phyloP scores from a whole-genome alignment of 192 early-diverging fungal genomes.

The Backusella psychrophila region DNA sequence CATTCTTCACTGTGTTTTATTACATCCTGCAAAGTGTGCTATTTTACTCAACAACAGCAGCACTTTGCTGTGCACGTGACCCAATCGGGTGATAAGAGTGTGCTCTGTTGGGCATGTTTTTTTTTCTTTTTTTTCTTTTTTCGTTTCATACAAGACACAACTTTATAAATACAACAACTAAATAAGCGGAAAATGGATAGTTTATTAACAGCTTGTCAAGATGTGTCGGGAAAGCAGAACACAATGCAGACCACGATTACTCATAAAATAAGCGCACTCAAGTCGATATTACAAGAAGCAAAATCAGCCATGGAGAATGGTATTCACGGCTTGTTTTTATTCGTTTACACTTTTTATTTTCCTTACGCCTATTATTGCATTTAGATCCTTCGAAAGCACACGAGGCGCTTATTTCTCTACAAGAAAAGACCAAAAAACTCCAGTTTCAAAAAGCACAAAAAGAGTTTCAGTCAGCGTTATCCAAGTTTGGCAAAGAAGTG shows the following conservation, averaged over 20 bases:
- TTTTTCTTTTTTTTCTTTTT: not conserved
- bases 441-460: constrained; percentile 53
- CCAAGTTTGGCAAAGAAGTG: constrained; percentile 71
- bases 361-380: not conserved
- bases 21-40: no score
- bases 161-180: not conserved
- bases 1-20: no score
- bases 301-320: not conserved
- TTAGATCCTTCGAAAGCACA: constrained; percentile 17
- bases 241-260: not conserved
- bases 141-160: not conserved
- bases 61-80: not conserved
- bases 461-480: constrained; percentile 59
- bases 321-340: not conserved
- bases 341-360: not conserved
- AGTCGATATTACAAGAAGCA: not conserved
- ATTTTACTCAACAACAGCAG: no score
- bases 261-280: not conserved
- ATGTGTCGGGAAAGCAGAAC: not conserved
- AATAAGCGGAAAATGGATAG: constrained; percentile 1
- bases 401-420: not conserved
- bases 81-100: not conserved
- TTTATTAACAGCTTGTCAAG: not conserved
- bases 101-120: not conserved
- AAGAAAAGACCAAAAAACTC: constrained; percentile 14